phyloP scores from a whole-genome alignment of 2,329 filamentous ascomycete species.

The Mollisiaceae sp. region DNA sequence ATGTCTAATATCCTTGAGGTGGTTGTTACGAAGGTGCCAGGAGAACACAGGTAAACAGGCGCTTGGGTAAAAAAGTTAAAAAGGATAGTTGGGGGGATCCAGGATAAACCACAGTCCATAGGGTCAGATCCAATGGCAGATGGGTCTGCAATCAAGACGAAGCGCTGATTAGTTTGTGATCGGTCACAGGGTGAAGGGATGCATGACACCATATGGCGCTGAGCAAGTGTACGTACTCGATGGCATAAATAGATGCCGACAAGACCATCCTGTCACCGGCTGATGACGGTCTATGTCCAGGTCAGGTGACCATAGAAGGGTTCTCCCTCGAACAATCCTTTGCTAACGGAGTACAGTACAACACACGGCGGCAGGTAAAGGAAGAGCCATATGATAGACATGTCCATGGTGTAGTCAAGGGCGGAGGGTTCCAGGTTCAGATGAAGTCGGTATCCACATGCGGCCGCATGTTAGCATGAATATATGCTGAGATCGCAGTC shows the following conservation, averaged over 20 bases:
- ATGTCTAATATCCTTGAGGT: not conserved
- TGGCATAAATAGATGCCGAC: conserved; percentile 39
- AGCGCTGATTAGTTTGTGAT: conserved; percentile 39
- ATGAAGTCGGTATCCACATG: not conserved
- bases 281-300: conserved; percentile 28
- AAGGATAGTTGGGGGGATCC: not conserved
- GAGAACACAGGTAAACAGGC: not conserved
- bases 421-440: not conserved
- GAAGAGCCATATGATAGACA: not conserved
- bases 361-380: not conserved
- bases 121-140: conserved; percentile 1
- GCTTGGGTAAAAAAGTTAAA: not conserved
- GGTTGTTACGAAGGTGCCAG: not conserved
- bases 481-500: conserved; percentile 5
- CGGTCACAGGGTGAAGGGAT: conserved; percentile 31
- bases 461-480: conserved; percentile 3
- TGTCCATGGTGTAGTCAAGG: not conserved
- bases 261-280: conserved; percentile 27
- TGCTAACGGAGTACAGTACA: not conserved
- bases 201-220: conserved; percentile 36
- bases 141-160: conserved; percentile 27
- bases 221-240: conserved; percentile 43
- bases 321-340: not conserved
- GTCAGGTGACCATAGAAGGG: conserved; percentile 2
- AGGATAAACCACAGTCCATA: not conserved